phyloP scores from a whole-genome alignment of 768 basidiomycete genomes.

The Xerocomellus chrysenteron region DNA sequence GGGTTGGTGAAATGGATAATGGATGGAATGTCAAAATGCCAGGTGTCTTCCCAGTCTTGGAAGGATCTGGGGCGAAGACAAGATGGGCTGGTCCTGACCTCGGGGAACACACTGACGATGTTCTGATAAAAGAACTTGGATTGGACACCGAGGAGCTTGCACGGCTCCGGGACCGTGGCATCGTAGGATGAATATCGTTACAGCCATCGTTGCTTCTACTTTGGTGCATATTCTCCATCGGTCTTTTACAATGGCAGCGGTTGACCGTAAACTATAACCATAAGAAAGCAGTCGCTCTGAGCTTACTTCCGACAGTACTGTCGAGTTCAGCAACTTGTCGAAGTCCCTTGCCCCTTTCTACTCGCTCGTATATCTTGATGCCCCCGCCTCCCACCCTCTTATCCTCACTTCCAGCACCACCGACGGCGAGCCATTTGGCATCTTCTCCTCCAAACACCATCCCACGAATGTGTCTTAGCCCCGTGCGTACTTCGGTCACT shows the following conservation, averaged over 20 bases:
- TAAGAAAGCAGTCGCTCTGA: slow-evolving; percentile 36
- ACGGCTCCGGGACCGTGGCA: slow-evolving; percentile 38
- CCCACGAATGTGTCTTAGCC: slow-evolving; percentile 67
- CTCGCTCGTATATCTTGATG: slow-evolving; percentile 68
- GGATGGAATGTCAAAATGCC: slow-evolving; percentile 71
- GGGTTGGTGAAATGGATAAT: slow-evolving; percentile 40
- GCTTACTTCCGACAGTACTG: slow-evolving; percentile 34
- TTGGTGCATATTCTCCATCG: neutral
- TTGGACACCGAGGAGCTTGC: slow-evolving; percentile 38
- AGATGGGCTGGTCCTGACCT: slow-evolving; percentile 70
- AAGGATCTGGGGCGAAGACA: slow-evolving; percentile 56
- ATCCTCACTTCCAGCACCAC: slow-evolving; percentile 48
- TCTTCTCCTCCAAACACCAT: slow-evolving; percentile 66
- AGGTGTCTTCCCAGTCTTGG: slow-evolving; percentile 59
- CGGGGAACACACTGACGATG: slow-evolving; percentile 56
- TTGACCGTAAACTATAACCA: slow-evolving; percentile 26
- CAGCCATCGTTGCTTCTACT: neutral
- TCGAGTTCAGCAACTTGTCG: slow-evolving; percentile 50
- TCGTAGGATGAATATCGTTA: slow-evolving; percentile 34
- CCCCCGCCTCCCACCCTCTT: slow-evolving; percentile 65
- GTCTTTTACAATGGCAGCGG: neutral
- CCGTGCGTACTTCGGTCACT: slow-evolving; percentile 63
- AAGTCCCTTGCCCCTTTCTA: slow-evolving; percentile 56
- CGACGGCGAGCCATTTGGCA: slow-evolving; percentile 60
- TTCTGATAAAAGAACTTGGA: slow-evolving; percentile 45